A percentile compares a stretch with the other conserved stretches of the same genome.
phyloP scores from a whole-genome alignment of 2,329 filamentous ascomycete species.

The Neonectria faginata region DNA sequence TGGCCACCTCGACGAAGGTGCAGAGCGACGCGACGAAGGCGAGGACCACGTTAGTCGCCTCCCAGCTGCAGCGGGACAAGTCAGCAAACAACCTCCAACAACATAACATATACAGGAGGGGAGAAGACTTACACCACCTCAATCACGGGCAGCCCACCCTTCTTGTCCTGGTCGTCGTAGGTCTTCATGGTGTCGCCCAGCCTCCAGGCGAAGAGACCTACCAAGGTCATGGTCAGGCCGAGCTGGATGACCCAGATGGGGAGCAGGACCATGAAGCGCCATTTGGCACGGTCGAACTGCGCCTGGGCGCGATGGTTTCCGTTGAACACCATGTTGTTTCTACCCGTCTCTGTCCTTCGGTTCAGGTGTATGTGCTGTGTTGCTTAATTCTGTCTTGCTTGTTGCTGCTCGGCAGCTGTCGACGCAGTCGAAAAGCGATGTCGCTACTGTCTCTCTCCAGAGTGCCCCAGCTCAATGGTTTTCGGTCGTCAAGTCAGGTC shows the following conservation, averaged over 20 bases:
- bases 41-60: constrained; percentile 63
- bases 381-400: constrained; percentile 7
- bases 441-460: constrained; percentile 26
- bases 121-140: constrained; percentile 62
- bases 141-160: constrained; percentile 56
- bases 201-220: constrained; percentile 66
- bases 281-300: constrained; percentile 64
- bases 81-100: background rate
- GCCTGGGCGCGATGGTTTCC: constrained; percentile 63
- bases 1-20: constrained; percentile 61
- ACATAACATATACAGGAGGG: background rate
- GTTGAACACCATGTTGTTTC: constrained; percentile 40
- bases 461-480: constrained; percentile 32
- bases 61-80: constrained; percentile 59
- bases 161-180: constrained; percentile 55
- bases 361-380: background rate
- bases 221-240: constrained; percentile 57
- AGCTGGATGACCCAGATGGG: constrained; percentile 65
- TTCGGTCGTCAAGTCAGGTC: constrained; percentile 19
- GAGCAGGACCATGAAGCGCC: constrained; percentile 60
- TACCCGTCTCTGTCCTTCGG: background rate
- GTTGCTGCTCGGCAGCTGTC: constrained; percentile 14
- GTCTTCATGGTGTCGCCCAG: constrained; percentile 60
- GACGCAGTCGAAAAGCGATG: constrained; percentile 11
- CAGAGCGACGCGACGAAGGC: constrained; percentile 60